Evolutionary conservation across 805 yeast genomes (phyloP), one percentile per base, ranked within the genome.

Genomic region (Saccharomyces eubayanus): DNA sequence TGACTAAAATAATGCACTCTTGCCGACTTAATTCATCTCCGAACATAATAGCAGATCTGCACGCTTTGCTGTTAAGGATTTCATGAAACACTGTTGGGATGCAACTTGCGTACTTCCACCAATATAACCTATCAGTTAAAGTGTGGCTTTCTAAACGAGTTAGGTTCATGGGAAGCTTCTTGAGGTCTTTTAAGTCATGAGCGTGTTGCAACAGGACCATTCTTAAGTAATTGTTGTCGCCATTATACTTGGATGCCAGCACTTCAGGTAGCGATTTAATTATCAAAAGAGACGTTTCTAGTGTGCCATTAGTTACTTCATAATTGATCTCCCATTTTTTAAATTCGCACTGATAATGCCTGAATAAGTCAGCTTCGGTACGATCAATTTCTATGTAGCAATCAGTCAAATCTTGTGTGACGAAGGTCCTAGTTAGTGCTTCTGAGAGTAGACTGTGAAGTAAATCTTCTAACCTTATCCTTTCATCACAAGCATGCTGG

Each of bases 401-500:
- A 1, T 59, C 47, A 1, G 58, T 49, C 11, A 67, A 16, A 1
- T 51, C 51, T 36, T 56, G 55, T 14, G 40, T 2, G 3, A 47
- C 28, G 4, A 61, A 43, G 6, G 59, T 53, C 41, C 63, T 62
- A 12, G 65, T 65, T 5, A 63, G 36, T 0, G 68, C 72, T 9
- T 57, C 56, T 5, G 55, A 47, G 2, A 80, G 61, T 52, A 74
- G 72, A 2, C 72, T 73, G 31, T 64, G 57, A n/a, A 80, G 68
- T 11, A 77, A 60, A 1, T 55, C 50, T 60, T 89, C 96, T 1
- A 85, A 77, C 48, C 74, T 73, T 0, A 87, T 73, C 52, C 96
- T 68, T 63, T 89, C 96, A 68, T 87, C 95, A 52, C 85, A 81
- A 0, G 96, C 96, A 72, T 89, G 96, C 62, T 89, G 96, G 63